A percentile compares a stretch with the other conserved stretches of the same genome.
phyloP scores from a whole-genome alignment of 1,284 basidiomycete species.

The Irpex rosettiformis region DNA sequence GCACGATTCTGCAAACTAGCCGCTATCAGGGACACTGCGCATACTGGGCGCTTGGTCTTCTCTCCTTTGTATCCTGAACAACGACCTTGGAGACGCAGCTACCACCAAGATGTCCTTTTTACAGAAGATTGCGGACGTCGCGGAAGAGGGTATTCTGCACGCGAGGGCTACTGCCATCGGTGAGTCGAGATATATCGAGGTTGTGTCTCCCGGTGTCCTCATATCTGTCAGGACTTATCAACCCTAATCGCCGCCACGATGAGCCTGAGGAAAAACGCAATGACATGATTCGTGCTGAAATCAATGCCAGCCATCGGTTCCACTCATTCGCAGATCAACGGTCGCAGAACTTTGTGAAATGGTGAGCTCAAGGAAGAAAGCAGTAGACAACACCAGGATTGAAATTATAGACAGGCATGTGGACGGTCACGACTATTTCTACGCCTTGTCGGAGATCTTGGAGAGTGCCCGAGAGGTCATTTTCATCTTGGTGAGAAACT shows the following conservation, averaged over 20 bases:
- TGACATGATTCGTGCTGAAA: constrained; percentile 66
- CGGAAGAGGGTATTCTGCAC: constrained; percentile 10
- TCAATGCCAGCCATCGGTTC: constrained; percentile 81
- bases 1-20: not conserved
- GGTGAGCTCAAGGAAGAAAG: constrained; percentile 42
- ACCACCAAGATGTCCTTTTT: constrained; percentile 12
- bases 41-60: not conserved
- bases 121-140: constrained; percentile 17
- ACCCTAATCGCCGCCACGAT: constrained; percentile 79
- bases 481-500: constrained; percentile 61
- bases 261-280: constrained; percentile 63
- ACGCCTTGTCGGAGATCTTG: constrained; percentile 85
- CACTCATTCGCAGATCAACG: constrained; percentile 77
- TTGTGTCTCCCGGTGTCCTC: not conserved
- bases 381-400: not conserved
- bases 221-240: constrained; percentile 41
- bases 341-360: constrained; percentile 77
- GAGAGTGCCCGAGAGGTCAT: constrained; percentile 75
- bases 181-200: constrained; percentile 10
- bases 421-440: constrained; percentile 93
- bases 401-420: constrained; percentile 60
- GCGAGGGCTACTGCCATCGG: constrained; percentile 29
- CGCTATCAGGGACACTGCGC: not conserved
- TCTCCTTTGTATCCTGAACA: not conserved
- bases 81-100: not conserved